Evolutionary conservation across 1,139 yeast species (phyloP).

Genomic region (Wickerhamomyces sp.): DNA sequence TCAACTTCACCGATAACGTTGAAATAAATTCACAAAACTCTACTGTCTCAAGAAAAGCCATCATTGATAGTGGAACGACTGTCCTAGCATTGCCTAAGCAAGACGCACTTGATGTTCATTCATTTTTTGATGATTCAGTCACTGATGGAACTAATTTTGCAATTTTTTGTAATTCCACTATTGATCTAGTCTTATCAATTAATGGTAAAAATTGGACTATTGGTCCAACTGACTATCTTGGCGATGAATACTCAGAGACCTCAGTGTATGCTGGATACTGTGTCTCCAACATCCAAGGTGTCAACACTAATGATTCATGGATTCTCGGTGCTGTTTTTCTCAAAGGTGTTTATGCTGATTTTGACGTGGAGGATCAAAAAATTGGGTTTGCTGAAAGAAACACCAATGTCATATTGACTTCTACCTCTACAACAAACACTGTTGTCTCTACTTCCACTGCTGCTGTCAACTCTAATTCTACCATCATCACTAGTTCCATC

Average conservation of each 20-base stretch:
- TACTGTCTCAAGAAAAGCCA: conserved; percentile 36
- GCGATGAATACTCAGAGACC: conserved; percentile 36
- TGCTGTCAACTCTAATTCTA: background rate
- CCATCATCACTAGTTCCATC: conserved; percentile 6
- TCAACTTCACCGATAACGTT: conserved; percentile 28
- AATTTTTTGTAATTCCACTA: conserved; percentile 47
- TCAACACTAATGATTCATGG: conserved; percentile 32
- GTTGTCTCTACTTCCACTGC: conserved; percentile 7
- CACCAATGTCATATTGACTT: conserved; percentile 20
- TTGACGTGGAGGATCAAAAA: conserved; percentile 44
- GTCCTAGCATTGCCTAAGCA: conserved; percentile 51
- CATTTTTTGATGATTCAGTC: conserved; percentile 42
- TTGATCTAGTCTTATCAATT: conserved; percentile 35
- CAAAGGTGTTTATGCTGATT: conserved; percentile 52
- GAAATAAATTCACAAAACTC: conserved; percentile 15
- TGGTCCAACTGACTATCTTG: conserved; percentile 43
- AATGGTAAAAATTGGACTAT: conserved; percentile 42
- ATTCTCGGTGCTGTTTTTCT: conserved; percentile 60
- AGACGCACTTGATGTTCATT: conserved; percentile 51
- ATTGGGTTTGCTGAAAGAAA: conserved; percentile 48
- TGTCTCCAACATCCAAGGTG: conserved; percentile 63
- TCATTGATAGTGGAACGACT: conserved; percentile 67
- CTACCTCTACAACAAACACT: conserved; percentile 10
- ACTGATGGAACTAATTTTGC: conserved; percentile 60
- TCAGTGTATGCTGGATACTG: conserved; percentile 44